Base-by-base conservation (phyloP, 1,284 basidiomycete species). In the Dichomitus squalens region DNA sequence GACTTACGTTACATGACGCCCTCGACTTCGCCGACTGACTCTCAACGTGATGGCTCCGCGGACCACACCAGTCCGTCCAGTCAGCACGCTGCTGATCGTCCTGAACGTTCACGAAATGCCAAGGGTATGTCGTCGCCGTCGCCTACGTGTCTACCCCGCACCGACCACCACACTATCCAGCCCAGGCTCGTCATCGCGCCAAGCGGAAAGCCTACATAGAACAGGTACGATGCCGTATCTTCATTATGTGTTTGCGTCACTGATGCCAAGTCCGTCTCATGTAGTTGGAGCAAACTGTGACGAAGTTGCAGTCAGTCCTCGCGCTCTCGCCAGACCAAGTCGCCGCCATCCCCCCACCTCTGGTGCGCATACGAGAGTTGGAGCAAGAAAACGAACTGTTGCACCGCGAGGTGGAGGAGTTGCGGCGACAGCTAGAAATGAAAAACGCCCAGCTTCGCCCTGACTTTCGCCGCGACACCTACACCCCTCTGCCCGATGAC, bases 201-300 rank as follows among this genome's bases (percentile, higher is more conserved):
- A 95, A 95, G 75, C 83, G 93, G 73, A 95, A 95, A 78, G 93
- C 92, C 11, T 94, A 95, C 76, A 92, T 95, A 68, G 92, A 94
- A 67, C 88, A 93, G 77, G 92, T 92, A 61, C 63, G 81, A 35
- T 39, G 43, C 16, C 21, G 2, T 36, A n/a, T 27, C 34, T 7
- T 18, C 40, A n/a, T 41, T 18, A 16, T 75, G 20, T 47, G 31
- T 33, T 29, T 20, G 35, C 46, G 14, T 55, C 33, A 40, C 41
- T 59, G 27, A 39, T 49, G 44, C 53, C 35, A 27, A 44, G 31
- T 46, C 40, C 52, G 18, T 27, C 33, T 27, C 51, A 18, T 35
- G 7, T 68, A 92, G 90, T 80, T 92, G 60, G 90, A 93, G 66
- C 84, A 88, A 70, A 91, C 88, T 0, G 90, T 93, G 36, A 87